These are phyloP conservation scores for Tricladium varicosporioides DNA, from an alignment of 2,329 filamentous ascomycete genomes.

Conservation along the genomic window DNA sequence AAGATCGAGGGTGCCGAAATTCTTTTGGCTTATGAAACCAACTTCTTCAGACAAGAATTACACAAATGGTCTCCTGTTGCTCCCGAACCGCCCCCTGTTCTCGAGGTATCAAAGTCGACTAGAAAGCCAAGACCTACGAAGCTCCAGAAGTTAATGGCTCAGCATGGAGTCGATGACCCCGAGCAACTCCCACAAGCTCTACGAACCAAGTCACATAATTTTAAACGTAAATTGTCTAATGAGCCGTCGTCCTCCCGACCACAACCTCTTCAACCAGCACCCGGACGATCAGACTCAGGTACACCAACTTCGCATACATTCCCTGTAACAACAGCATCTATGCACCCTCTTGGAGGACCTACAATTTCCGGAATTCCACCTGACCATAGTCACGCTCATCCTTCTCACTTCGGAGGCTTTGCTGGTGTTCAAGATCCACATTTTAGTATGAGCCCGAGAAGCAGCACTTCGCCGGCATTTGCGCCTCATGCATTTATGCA, in stretches of 20 bases:
- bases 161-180: conserved; percentile 84
- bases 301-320: conserved; percentile 31
- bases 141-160: conserved; percentile 88
- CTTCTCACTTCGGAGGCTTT: conserved; percentile 24
- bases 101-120: conserved; percentile 86
- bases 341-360: conserved; percentile 26
- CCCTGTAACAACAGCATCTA: conserved; percentile 17
- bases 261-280: conserved; percentile 31
- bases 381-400: conserved; percentile 29
- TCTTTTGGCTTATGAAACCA: conserved; percentile 87
- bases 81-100: conserved; percentile 77
- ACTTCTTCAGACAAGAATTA: conserved; percentile 92
- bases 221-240: conserved; percentile 32
- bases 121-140: conserved; percentile 96
- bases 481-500: conserved; percentile 33
- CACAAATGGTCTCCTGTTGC: conserved; percentile 95
- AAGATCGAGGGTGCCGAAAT: conserved; percentile 98
- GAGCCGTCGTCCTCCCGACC: conserved; percentile 30
- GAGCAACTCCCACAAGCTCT: conserved; percentile 80
- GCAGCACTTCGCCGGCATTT: conserved; percentile 29
- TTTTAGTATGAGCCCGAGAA: conserved; percentile 25
- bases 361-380: conserved; percentile 27
- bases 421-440: conserved; percentile 24
- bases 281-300: conserved; percentile 31
- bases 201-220: conserved; percentile 32